Evolutionary conservation across 73 alveolate genomes (phyloP), one percentile per base, ranked within the genome.

Genomic region (Paramecium caudatum): DNA sequence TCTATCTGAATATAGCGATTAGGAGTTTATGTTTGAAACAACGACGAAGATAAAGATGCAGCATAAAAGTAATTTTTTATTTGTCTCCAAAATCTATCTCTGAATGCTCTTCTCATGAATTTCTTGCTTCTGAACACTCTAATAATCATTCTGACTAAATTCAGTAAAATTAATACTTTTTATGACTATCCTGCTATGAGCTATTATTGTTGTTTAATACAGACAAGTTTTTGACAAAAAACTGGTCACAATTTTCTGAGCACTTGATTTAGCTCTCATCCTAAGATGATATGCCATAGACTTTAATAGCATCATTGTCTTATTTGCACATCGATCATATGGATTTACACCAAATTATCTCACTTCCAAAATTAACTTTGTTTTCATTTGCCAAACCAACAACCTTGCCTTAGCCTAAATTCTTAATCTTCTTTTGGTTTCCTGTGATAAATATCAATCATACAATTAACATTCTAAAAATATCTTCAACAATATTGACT

Each of bases 311-410:
- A 41, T 37, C 2, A 21, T 21, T 2, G 69, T 39, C 43, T 74
- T 74, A 37, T 27, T 37, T 15, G 1, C 17, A n/a, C 43, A 19
- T 74, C 88, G 17, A 9, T 74, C 88, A 27, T 36, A 27, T 8
- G 88, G 88, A 21, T 30, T 74, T 0, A 41, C 13, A 16, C 88
- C 88, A 41, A 12, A 74, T 74, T 74, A 19, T 43, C 43, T 12
- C 2, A 45, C 88, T 3, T 23, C 39, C 55, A 74, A 10, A 1
- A 74, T 39, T 15, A 21, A 8, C 12, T 74, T 74, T 4, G 62
- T 37, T 23, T n/a, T 74, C 5, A 74, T 9, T 41, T 25, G 16
- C 8, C 17, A n/a, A 6, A 39, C 88, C 10, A 74, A n/a, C 33
- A 36, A 15, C 47, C 33, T 74, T 10, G 55, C 88, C 43, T 45